phyloP scores from a whole-genome alignment of 108 stramenopile species.

The Phaeodactylum tricornutum region DNA sequence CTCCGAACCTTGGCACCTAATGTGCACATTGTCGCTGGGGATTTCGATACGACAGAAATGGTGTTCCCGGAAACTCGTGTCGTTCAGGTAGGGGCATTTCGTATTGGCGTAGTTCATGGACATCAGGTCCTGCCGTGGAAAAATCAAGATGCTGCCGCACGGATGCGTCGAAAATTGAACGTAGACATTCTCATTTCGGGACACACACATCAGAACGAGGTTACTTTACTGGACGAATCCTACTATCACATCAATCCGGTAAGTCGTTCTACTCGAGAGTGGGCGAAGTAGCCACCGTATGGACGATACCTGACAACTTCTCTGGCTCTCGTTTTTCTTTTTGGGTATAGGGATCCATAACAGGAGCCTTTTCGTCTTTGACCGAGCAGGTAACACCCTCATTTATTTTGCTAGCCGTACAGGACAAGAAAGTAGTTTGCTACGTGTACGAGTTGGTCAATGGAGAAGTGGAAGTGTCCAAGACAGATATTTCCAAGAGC shows the following conservation, averaged over 20 bases:
- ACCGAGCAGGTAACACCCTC: slow-evolving; percentile 44
- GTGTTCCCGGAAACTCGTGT: slow-evolving; percentile 84
- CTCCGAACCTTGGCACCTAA: slow-evolving; percentile 87
- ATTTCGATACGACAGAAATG: slow-evolving; percentile 27
- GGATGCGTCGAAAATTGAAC: slow-evolving; percentile 70
- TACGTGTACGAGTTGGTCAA: slow-evolving; percentile 55
- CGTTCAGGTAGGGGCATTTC: slow-evolving; percentile 84
- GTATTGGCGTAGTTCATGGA: slow-evolving; percentile 92
- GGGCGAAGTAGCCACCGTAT: too few relatives aligned
- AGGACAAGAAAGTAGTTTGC: slow-evolving; percentile 86
- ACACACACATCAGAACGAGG: slow-evolving; percentile 87
- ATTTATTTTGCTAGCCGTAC: slow-evolving; percentile 92
- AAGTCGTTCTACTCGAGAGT: too few relatives aligned
- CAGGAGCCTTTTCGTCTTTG: slow-evolving; percentile 77
- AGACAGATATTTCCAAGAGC: slow-evolving; percentile 77
- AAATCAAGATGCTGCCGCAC: slow-evolving; percentile 56
- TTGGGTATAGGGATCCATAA: slow-evolving; percentile 80
- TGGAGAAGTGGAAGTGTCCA: slow-evolving; percentile 78
- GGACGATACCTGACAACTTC: too few relatives aligned
- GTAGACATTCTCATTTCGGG: slow-evolving; percentile 95
- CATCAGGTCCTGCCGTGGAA: slow-evolving; percentile 91
- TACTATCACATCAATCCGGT: slow-evolving; percentile 89
- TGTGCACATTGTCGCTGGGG: slow-evolving; percentile 88
- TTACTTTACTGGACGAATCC: slow-evolving; percentile 74
- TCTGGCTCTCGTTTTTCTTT: too few relatives aligned